Conservation (phyloP, 768 basidiomycete species). For the Sporobolomyces pararoseus region DNA sequence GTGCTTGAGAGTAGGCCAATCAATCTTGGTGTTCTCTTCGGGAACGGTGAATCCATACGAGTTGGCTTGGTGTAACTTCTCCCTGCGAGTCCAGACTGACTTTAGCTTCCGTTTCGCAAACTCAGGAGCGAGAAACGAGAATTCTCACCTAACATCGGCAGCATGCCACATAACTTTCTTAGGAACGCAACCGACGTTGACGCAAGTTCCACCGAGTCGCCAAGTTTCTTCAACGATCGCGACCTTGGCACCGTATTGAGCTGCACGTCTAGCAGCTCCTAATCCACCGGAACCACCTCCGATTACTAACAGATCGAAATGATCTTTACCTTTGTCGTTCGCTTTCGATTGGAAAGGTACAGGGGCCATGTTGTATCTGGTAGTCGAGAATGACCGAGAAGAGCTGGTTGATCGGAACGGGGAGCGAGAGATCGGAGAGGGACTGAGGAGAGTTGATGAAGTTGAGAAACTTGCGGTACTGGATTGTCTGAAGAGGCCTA, state of each 20-base stretch:
- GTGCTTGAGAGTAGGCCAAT: conserved; percentile 86
- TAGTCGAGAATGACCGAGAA: background rate
- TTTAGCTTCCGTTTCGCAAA: conserved; percentile 49
- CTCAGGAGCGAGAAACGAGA: conserved; percentile 40
- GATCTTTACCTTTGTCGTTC: conserved; percentile 26
- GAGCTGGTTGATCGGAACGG: background rate
- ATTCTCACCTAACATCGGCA: conserved; percentile 56
- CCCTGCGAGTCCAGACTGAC: no score
- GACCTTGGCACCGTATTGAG: conserved; percentile 85
- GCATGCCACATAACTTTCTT: conserved; percentile 99
- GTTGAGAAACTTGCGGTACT: background rate
- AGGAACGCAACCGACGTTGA: conserved; percentile 89
- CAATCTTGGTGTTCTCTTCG: conserved; percentile 55
- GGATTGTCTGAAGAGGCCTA: background rate
- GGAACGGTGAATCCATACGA: conserved; percentile 56
- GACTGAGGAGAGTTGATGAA: conserved; percentile 3
- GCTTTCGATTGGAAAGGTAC: conserved; percentile 33
- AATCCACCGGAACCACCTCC: conserved; percentile 78
- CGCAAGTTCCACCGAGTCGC: conserved; percentile 67
- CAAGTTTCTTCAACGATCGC: conserved; percentile 77
- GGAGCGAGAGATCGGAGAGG: background rate
- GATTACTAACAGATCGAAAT: conserved; percentile 46
- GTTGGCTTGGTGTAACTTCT: conserved; percentile 72
- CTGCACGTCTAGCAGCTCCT: conserved; percentile 81
- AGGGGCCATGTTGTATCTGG: conserved; percentile 31